phyloP scores from a whole-genome alignment of 2,329 filamentous ascomycete genomes.

The Tolypocladium ophioglossoides region DNA sequence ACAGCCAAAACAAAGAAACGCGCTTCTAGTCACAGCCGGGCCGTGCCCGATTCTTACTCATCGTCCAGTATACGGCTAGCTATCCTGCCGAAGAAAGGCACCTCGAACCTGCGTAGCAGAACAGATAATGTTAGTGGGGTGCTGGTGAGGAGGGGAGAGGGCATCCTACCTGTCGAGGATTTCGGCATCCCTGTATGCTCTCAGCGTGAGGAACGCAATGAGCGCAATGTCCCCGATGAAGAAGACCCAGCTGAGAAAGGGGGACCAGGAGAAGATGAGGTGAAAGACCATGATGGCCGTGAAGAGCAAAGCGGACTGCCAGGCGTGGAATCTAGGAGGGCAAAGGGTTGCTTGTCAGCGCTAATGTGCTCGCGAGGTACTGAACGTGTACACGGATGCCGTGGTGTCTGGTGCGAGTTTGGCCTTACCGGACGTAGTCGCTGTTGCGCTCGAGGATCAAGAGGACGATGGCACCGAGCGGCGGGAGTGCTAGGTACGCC shows the following conservation, averaged over 20 bases:
- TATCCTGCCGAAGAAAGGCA: constrained; percentile 75
- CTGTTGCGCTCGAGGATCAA: constrained; percentile 86
- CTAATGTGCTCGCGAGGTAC: not conserved
- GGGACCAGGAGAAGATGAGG: constrained; percentile 77
- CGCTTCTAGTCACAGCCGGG: not conserved
- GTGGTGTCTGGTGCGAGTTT: not conserved
- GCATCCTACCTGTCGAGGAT: constrained; percentile 46
- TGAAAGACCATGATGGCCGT: constrained; percentile 66
- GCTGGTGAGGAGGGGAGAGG: not conserved
- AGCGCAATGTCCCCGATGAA: constrained; percentile 65
- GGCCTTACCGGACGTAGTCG: constrained; percentile 78
- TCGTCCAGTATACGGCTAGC: constrained; percentile 88
- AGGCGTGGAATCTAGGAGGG: constrained; percentile 72
- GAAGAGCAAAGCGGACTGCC: constrained; percentile 84
- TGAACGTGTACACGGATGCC: no score
- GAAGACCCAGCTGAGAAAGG: constrained; percentile 73
- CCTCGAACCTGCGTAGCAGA: constrained; percentile 52
- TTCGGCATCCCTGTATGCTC: constrained; percentile 76
- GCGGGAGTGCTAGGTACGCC: constrained; percentile 78
- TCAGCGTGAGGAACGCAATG: constrained; percentile 65
- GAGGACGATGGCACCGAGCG: constrained; percentile 73
- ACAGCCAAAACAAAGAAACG: not conserved
- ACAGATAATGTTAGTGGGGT: not conserved
- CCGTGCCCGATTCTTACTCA: constrained; percentile 33
- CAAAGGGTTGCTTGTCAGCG: constrained; percentile 6